Conservation (phyloP, 257 asterid genomes). For the Osmanthus fragrans region DNA sequence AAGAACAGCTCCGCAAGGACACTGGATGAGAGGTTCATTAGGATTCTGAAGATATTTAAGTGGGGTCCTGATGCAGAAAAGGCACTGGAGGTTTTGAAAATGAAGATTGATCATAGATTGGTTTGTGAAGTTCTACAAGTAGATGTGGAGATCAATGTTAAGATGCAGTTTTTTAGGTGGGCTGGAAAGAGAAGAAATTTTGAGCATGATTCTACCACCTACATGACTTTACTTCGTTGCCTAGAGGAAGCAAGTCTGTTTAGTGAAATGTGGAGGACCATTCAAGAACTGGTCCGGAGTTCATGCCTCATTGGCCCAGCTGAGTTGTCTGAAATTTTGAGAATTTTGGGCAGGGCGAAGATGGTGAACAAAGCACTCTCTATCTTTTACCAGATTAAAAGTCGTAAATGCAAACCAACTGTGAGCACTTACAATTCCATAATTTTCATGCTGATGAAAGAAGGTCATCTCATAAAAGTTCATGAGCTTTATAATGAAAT, state of each 20-base stretch:
- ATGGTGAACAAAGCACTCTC: background rate
- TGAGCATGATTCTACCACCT: background rate
- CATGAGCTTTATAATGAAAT: background rate
- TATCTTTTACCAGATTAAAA: background rate
- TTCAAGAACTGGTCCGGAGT: background rate
- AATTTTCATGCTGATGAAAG: slow-evolving; percentile 4
- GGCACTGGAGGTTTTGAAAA: slow-evolving; percentile 2
- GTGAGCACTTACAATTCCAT: background rate
- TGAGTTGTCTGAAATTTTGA: background rate
- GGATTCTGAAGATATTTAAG: background rate
- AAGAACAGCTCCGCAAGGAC: background rate
- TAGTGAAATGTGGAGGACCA: background rate
- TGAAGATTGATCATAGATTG: background rate
- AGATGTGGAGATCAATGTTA: background rate
- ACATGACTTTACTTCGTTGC: background rate
- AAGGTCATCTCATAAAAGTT: background rate
- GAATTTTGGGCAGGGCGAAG: background rate
- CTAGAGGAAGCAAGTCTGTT: background rate
- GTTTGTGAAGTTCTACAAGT: slow-evolving; percentile 1
- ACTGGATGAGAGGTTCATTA: background rate
- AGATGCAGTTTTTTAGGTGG: background rate
- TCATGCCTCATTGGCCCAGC: background rate
- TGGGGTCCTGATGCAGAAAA: slow-evolving; percentile 7
- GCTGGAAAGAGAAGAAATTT: background rate
- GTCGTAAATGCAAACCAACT: slow-evolving; percentile 3